These are phyloP conservation scores for Symbiodinium pilosum DNA, from an alignment of 73 alveolate genomes.

Conservation along the genomic window DNA sequence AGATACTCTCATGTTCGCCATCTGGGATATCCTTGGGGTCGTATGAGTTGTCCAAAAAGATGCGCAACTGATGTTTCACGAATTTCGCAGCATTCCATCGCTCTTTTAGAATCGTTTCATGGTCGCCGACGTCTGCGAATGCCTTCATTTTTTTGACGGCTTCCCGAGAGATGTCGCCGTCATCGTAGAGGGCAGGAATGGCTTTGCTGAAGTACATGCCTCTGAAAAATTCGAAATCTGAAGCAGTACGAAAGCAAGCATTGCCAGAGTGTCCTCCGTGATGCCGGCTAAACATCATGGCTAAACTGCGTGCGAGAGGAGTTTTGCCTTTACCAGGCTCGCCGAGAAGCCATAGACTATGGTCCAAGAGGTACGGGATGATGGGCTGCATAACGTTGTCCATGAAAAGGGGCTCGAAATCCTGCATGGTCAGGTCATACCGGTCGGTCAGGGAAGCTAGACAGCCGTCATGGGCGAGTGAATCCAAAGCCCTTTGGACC, in stretches of 20 bases:
- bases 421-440: constrained; percentile 29
- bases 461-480: constrained; percentile 1
- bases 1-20: not conserved
- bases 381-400: not conserved
- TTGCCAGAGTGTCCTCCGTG: not conserved
- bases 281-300: not conserved
- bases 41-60: not conserved
- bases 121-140: constrained; percentile 20
- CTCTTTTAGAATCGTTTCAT: not conserved
- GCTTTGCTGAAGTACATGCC: not conserved
- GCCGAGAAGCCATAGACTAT: constrained; percentile 18
- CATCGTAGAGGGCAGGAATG: constrained; percentile 30
- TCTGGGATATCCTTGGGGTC: not conserved
- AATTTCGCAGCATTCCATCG: constrained; percentile 25
- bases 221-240: constrained; percentile 33
- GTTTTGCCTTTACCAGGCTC: constrained; percentile 27
- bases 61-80: constrained; percentile 15
- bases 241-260: not conserved
- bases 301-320: not conserved
- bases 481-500: not conserved
- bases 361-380: not conserved
- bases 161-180: constrained; percentile 17
- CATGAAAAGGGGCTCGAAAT: not conserved
- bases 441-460: not conserved
- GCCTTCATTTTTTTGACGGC: constrained; percentile 7